Base-by-base conservation (phyloP, 2,329 filamentous ascomycete species). In the Talaromyces marneffei region DNA sequence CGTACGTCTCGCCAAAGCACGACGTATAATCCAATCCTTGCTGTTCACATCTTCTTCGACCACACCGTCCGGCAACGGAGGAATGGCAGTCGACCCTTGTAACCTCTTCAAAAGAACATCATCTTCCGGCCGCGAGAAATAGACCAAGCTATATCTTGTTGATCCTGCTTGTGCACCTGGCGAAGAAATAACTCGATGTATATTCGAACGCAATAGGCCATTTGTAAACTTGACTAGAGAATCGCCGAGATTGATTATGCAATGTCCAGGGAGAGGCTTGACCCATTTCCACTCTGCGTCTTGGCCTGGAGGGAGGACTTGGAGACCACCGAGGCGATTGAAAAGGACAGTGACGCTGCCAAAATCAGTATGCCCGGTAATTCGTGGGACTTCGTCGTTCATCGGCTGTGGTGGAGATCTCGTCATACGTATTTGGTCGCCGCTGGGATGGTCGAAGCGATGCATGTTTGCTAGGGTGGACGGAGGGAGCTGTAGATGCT, bases 291-390 rank as follows among this genome's bases (percentile, higher is more conserved):
- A 85, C 29, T 76, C 69, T 9, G 71, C 72, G 58, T 74, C 72
- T 3, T 66, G 65, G 0, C 71, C 70, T 0, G 80, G 80, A 0
- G 78, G 75, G 2, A 80, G 72, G 3, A 85, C 79, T 66, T 85
- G 83, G 7, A 85, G 72, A 0, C 83, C 83, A 0, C 82, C 82
- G 2, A 85, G 69, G 0, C 80, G 76, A 69, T 84, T 85, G 70
- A 85, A 83, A 1, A 85, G 75, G 4, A 85, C 71, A 0, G 83
- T 85, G 5, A 85, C 74, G 57, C 75, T 80, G 50, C 82, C 83
- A 64, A 84, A 84, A 65, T 85, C 83, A 2, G 82, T 84, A 66
- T 85, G 83, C 60, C 81, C 80, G 23, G 80, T 80, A 23, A 83
- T 66, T 2, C 78, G 77, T 2, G 78, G 77, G 40, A 71, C 72